Conservation (phyloP, 1,139 yeast species). For the Tardiomyces blankii region DNA sequence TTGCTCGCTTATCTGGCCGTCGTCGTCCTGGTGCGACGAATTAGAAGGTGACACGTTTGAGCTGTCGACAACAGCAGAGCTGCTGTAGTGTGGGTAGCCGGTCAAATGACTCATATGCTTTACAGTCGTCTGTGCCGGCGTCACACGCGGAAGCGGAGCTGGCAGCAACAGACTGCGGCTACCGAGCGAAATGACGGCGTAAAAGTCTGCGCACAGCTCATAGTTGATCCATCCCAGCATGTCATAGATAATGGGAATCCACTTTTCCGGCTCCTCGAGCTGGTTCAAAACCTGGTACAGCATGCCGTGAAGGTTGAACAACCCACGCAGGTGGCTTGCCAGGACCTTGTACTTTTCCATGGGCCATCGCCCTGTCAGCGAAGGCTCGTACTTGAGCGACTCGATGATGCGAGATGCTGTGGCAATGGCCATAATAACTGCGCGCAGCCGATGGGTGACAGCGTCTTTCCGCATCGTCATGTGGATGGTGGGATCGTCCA, state of each 20-base stretch:
- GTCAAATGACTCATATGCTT: conserved; percentile 2
- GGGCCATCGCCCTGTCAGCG: conserved; percentile 12
- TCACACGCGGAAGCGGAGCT: conserved; percentile 9
- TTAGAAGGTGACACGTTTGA: neutral
- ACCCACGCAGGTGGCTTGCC: conserved; percentile 6
- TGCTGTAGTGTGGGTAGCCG: neutral
- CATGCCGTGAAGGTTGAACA: conserved; percentile 8
- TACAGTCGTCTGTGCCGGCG: conserved; percentile 9
- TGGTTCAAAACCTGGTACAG: conserved; percentile 8
- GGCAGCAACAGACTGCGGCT: conserved; percentile 8
- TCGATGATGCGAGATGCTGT: conserved; percentile 9
- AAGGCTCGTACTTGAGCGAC: conserved; percentile 12
- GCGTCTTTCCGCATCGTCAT: conserved; percentile 7
- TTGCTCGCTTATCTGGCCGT: neutral
- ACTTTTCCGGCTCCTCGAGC: conserved; percentile 6
- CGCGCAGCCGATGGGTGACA: conserved; percentile 4
- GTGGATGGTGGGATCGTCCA: conserved; percentile 5
- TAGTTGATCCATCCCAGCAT: conserved; percentile 11
- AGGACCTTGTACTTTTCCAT: conserved; percentile 10
- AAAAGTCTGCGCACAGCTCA: conserved; percentile 5
- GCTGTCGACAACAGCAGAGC: neutral
- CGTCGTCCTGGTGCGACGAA: neutral
- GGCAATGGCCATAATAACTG: conserved; percentile 7
- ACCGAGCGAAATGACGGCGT: conserved; percentile 10
- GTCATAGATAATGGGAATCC: conserved; percentile 6